Base-by-base conservation (phyloP, 1,139 yeast species). In the Sugiyamaella paludigena region DNA sequence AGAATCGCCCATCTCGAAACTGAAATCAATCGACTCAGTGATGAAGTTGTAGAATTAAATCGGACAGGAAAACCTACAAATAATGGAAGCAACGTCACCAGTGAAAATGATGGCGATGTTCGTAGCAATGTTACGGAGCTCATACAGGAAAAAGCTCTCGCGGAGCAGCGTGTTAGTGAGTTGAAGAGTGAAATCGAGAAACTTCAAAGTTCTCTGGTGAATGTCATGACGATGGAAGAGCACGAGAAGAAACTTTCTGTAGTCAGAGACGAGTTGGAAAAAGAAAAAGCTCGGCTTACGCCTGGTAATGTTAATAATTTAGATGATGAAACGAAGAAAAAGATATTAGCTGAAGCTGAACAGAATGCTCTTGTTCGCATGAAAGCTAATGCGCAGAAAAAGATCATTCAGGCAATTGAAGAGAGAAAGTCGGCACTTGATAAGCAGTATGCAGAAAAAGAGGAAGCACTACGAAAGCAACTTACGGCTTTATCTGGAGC, bases 1-100 rank as follows among this genome's bases (percentile, higher is more conserved):
- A 57, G 62, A 29, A 64, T 64, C 40, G 47, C 56, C 4, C 52
- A 52, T 15, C 57, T 64, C n/a, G 65, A 62, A 40, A 44, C 48
- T 26, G 63, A 61, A 35, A 52, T 60, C 19, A 61, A 59, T 36
- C 52, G 49, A 6, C 53, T 60, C 7, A 49, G 56, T 19, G 62
- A 58, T 34, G 61, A 59, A 39, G 49, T 50, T 7, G 48, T 55
- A 16, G 61, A 58, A 19, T 47, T 54, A 13, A 58, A 57, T 40
- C 34, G 50, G 26, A 49, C 47, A 3, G 15, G 36, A 11, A 44
- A 45, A 37, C 50, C 45, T 27, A 24, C 50, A 13, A 42, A 38
- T 11, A 19, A 19, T 19, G 24, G 5, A 5, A 19, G 24, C 24
- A 3, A 19, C 3, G 24, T 19, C 5, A 19, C 5, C 5, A 5